Evolutionary conservation across 73 alveolate species (phyloP).

Genomic region (Tetrahymena elliotti): DNA sequence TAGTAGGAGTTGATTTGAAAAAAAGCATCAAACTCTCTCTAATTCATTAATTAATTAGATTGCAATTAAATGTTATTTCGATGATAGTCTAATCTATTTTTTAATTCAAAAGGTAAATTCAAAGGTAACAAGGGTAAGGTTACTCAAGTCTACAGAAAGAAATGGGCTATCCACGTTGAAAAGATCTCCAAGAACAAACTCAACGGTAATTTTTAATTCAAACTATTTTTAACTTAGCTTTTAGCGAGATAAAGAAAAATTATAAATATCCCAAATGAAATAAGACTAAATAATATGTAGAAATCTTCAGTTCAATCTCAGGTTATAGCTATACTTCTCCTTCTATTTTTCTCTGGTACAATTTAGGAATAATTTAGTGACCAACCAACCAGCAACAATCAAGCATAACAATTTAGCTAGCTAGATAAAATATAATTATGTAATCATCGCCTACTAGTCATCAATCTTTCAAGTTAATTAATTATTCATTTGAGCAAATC

Average conservation of each 20-base stretch:
- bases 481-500: not conserved
- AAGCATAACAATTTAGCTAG: not conserved
- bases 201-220: slow-evolving; percentile 49
- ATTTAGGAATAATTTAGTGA: not conserved
- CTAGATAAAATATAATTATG: not conserved
- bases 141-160: slow-evolving; percentile 86
- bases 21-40: not conserved
- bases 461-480: not conserved
- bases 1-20: not conserved
- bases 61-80: not conserved
- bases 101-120: slow-evolving; percentile 52
- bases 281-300: not conserved
- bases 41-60: not conserved
- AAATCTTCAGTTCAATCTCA: not conserved
- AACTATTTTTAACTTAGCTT: slow-evolving; percentile 48
- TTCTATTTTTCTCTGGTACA: not conserved
- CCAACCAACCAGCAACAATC: not conserved
- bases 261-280: not conserved
- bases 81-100: slow-evolving; percentile 10
- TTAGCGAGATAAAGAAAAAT: not conserved
- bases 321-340: not conserved
- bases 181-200: slow-evolving; percentile 75
- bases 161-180: slow-evolving; percentile 87
- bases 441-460: not conserved
- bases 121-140: slow-evolving; percentile 91